Evolutionary conservation across 2,329 filamentous ascomycete species (phyloP).

Genomic region (Botrytis byssoidea): DNA sequence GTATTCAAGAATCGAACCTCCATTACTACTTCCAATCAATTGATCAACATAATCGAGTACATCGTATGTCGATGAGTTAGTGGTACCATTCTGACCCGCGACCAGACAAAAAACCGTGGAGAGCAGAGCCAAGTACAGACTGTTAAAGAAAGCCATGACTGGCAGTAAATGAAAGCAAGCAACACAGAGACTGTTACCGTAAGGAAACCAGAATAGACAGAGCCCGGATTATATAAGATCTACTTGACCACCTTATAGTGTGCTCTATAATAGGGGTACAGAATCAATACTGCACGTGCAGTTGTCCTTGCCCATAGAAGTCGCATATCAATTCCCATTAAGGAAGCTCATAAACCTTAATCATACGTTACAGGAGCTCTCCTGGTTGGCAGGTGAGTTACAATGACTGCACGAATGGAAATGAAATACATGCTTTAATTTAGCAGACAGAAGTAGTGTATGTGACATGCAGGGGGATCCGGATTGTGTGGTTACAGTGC

Average conservation of each 20-base stretch:
- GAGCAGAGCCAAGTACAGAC: slow-evolving; percentile 3
- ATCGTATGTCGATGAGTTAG: slow-evolving; percentile 36
- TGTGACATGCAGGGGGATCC: slow-evolving; percentile 16
- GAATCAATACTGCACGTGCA: not conserved
- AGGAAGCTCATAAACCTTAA: slow-evolving; percentile 11
- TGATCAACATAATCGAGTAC: slow-evolving; percentile 48
- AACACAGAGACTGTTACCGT: not conserved
- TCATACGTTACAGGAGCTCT: not conserved
- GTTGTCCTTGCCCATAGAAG: not conserved
- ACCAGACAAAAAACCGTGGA: slow-evolving; percentile 10
- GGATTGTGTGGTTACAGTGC: not conserved
- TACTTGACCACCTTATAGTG: not conserved
- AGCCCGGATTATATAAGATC: slow-evolving; percentile 10
- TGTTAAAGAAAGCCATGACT: slow-evolving; percentile 22
- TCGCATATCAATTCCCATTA: slow-evolving; percentile 11
- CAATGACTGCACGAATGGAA: not conserved
- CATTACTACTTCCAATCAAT: slow-evolving; percentile 54
- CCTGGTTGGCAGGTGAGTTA: not conserved
- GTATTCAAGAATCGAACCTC: slow-evolving; percentile 42
- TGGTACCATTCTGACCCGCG: slow-evolving; percentile 25
- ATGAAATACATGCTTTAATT: not conserved
- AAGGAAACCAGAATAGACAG: not conserved
- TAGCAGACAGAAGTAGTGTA: slow-evolving; percentile 11
- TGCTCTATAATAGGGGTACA: not conserved
- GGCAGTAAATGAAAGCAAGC: not conserved